A percentile compares a stretch with the other conserved stretches of the same genome.
These are phyloP conservation scores for Phaffomyces antillensis DNA, from an alignment of 805 yeast species.

Conservation along the genomic window DNA sequence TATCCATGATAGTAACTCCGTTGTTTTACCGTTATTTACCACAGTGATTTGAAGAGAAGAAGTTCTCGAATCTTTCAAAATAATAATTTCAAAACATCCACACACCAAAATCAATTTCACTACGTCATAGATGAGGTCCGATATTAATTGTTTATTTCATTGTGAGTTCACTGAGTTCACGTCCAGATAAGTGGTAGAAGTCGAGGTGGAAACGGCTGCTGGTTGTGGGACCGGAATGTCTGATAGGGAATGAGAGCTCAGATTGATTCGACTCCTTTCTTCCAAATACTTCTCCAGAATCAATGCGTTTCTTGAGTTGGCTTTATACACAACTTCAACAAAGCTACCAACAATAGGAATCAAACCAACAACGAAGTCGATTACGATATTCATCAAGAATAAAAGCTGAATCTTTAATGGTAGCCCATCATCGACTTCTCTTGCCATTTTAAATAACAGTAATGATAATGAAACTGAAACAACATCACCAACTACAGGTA, in stretches of 20 bases:
- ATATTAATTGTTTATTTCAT: too few species aligned
- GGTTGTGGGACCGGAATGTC: background rate
- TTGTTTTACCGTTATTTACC: background rate
- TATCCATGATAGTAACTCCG: conserved; percentile 61
- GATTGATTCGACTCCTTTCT: conserved; percentile 9
- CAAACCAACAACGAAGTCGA: conserved; percentile 65
- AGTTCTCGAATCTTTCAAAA: background rate
- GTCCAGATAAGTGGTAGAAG: too few species aligned
- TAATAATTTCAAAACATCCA: too few species aligned
- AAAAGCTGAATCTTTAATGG: conserved; percentile 45
- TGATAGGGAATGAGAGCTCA: background rate
- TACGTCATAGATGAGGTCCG: too few species aligned
- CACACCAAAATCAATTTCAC: too few species aligned
- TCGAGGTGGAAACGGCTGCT: too few species aligned
- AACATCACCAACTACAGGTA: conserved; percentile 64
- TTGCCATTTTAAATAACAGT: conserved; percentile 34
- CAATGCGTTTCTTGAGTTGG: conserved; percentile 67
- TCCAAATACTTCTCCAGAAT: conserved; percentile 52
- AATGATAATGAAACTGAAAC: conserved; percentile 46
- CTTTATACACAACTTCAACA: conserved; percentile 62
- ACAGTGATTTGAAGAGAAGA: background rate
- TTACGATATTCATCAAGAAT: conserved; percentile 52
- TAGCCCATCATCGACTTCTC: conserved; percentile 56
- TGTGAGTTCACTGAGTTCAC: too few species aligned
- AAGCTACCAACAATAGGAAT: conserved; percentile 75